A percentile compares a stretch with the other conserved stretches of the same genome.
These are phyloP conservation scores for Trichosporon inkin DNA, from an alignment of 1,284 basidiomycete species.

Conservation along the genomic window DNA sequence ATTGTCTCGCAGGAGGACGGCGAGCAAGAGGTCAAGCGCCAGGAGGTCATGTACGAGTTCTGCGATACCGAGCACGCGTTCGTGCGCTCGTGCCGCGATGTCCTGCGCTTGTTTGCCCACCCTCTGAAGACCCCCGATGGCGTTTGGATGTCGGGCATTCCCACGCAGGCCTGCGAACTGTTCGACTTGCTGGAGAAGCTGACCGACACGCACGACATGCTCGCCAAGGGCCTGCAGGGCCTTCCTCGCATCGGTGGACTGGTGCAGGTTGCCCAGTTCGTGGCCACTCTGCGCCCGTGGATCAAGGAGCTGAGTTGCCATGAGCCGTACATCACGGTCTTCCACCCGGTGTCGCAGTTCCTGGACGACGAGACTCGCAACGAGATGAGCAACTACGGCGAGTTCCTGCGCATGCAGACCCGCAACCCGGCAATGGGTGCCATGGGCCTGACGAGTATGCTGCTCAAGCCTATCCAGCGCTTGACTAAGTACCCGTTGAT, in stretches of 20 bases:
- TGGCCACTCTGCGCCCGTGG: constrained; percentile 59
- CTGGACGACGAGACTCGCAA: constrained; percentile 60
- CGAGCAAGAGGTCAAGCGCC: constrained; percentile 58
- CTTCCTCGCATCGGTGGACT: constrained; percentile 38
- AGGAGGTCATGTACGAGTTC: constrained; percentile 66
- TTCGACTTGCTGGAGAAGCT: constrained; percentile 85
- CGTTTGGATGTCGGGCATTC: constrained; percentile 74
- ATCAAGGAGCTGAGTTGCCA: constrained; percentile 69
- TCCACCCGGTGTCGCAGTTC: constrained; percentile 59
- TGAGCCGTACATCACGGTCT: constrained; percentile 73
- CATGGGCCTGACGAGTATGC: constrained; percentile 62
- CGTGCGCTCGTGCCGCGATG: constrained; percentile 61
- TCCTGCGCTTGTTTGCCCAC: constrained; percentile 65
- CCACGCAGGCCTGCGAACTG: constrained; percentile 61
- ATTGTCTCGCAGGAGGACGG: constrained; percentile 44
- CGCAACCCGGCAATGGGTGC: constrained; percentile 62
- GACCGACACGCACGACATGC: constrained; percentile 64
- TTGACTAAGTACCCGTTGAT: constrained; percentile 59
- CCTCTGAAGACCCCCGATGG: constrained; percentile 66
- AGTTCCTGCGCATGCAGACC: constrained; percentile 75
- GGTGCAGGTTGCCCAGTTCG: constrained; percentile 55
- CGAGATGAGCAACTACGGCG: constrained; percentile 65
- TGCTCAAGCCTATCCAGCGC: constrained; percentile 70
- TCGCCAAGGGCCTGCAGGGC: constrained; percentile 57
- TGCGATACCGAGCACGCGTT: constrained; percentile 65